Evolutionary conservation across 2,329 filamentous ascomycete species (phyloP), one percentile per base, ranked within the genome.

Genomic region (Bipolaris gigantea): DNA sequence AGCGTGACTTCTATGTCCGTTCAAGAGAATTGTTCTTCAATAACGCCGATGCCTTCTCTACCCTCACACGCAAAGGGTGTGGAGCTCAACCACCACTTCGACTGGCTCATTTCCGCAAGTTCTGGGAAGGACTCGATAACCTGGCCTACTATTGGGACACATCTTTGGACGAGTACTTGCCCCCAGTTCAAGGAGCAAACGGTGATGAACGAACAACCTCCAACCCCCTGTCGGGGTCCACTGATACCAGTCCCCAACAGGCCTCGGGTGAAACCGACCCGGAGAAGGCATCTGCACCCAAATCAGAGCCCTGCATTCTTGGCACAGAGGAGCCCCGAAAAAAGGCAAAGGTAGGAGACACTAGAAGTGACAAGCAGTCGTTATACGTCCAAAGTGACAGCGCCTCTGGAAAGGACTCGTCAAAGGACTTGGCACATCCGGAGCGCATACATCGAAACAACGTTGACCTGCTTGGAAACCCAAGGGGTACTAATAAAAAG

Each of bases 111-210:
- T 79, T 83, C 54, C 77, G 84, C 48, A 84, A 82, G 51, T 87
- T 87, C 69, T 87, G 81, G 80, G 77, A 79, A 47, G 80, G 78
- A 2, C 73, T 87, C 48, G 82, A 86, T 59, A 79, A 78, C 33
- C 78, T 87, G 78, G 76, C 82, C 15, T 81, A 83, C 58, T 87
- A 85, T 64, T 87, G 85, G 84, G 85, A 87, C 64, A 77, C 76
- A 35, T 84, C 80, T 54, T 65, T 81, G 43, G 85, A 87, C 60
- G 71, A 84, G 27, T 85, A 85, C 66, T 78, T 78, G 38, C 67
- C 72, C 16, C 65, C 71, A 5, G 59, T 59, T 16, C 47, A 59
- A 46, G 53, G 62, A 27, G 50, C 57, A 33, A 57, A 46, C 19
- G 19, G 36, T 42, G 36, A 39, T 48, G 41, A 33, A 13, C 47